Evolutionary conservation across 2,329 filamentous ascomycete species (phyloP), one percentile per base, ranked within the genome.

Genomic region (Colletotrichum sp.): DNA sequence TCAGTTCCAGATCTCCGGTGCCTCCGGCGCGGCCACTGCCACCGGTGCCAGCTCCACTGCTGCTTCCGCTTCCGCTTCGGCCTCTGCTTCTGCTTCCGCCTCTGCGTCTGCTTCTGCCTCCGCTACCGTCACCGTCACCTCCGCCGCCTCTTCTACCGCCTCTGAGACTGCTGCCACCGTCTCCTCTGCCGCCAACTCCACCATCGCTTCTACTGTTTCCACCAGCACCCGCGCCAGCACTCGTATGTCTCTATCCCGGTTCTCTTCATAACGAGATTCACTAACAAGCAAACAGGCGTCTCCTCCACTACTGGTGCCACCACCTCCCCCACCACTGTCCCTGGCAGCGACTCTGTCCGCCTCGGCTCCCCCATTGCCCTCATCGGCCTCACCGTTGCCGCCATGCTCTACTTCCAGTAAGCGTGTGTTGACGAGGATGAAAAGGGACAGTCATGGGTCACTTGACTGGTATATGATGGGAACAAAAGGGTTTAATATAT

Each of bases 331-430:
- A 82, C 79, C 81, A 83, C 72, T 38, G 77, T 80, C 24, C 80
- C 79, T 38, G 78, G 75, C 38, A 71, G 75, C 61, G 78, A 79
- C 65, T 73, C 78, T 43, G 78, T 74, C 64, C 78, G 76, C 78
- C 80, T 83, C 75, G 80, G 83, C 75, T 86, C 85, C 24, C 83
- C 85, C n/a, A 81, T 87, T 57, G 85, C 85, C 57, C 81, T 87
- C 34, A 81, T 87, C 77, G 80, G 86, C 38, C 81, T 85, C 60
- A 82, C 85, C 43, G 81, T 85, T 55, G 85, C 84, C 68, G 83
- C 84, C 67, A 83, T 87, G 77, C 74, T 86, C 78, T 85, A 86
- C 84, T 85, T 86, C 78, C 85, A 87, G 82, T 87, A 85, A 82
- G 69, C 74, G 58, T 57, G 32, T 58, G 7, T 60, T 34, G 24